These are phyloP conservation scores for Ilyonectria destructans DNA, from an alignment of 2,329 filamentous ascomycete genomes.

Conservation along the genomic window DNA sequence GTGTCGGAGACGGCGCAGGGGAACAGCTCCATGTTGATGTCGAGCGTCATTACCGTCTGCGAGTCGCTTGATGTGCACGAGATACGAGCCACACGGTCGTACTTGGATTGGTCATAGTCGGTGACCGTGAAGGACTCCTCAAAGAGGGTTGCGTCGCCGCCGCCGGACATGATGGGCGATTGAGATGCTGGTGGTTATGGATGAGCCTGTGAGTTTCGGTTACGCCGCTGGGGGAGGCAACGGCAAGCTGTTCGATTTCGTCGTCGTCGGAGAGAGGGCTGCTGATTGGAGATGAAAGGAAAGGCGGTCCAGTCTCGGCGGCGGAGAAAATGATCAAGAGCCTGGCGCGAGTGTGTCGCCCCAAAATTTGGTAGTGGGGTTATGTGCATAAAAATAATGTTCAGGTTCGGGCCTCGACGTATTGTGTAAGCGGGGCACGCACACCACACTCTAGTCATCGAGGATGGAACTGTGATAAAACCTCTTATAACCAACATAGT, in stretches of 20 bases:
- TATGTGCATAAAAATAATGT: slow-evolving; percentile 36
- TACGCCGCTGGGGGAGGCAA: background rate
- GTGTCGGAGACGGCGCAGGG: slow-evolving; percentile 82
- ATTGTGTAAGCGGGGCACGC: slow-evolving; percentile 46
- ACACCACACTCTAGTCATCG: slow-evolving; percentile 18
- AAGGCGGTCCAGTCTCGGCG: slow-evolving; percentile 11
- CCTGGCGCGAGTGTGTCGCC: slow-evolving; percentile 1
- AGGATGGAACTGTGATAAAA: background rate
- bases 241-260: background rate
- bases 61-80: slow-evolving; percentile 83
- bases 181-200: background rate
- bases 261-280: slow-evolving; percentile 1
- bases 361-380: slow-evolving; percentile 45
- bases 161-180: slow-evolving; percentile 57
- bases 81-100: slow-evolving; percentile 94
- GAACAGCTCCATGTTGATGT: slow-evolving; percentile 96
- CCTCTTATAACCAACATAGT: background rate
- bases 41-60: slow-evolving; percentile 84
- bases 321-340: slow-evolving; percentile 43
- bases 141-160: slow-evolving; percentile 92
- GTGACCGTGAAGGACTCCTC: slow-evolving; percentile 93
- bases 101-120: slow-evolving; percentile 86
- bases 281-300: slow-evolving; percentile 10
- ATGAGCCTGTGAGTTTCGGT: background rate
- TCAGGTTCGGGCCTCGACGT: slow-evolving; percentile 37